Percentiles rank a stretch among this genome's conserved stretches.
phyloP scores from a whole-genome alignment of 2,329 filamentous ascomycete species.

The Triangularia setosa region DNA sequence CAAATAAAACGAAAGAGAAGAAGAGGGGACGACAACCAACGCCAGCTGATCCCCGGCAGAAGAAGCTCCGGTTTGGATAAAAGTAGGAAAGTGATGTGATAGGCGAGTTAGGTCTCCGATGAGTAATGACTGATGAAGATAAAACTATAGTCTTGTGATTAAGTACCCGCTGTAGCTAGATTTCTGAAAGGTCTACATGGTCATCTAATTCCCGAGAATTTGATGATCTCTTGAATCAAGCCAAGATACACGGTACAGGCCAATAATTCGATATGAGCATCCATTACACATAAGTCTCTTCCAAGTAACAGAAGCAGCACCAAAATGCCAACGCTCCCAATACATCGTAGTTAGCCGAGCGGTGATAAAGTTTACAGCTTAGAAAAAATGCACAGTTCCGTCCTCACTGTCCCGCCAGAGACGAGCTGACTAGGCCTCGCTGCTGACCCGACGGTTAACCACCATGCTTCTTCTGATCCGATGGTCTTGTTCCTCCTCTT shows the following conservation, averaged over 20 bases:
- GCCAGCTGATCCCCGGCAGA: slow-evolving; percentile 43
- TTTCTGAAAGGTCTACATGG: not conserved
- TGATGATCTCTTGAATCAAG: not conserved
- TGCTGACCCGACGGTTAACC: slow-evolving; percentile 28
- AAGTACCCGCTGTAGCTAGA: not conserved
- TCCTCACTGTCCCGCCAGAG: not conserved
- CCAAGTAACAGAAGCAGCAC: not conserved
- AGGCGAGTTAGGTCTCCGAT: not conserved
- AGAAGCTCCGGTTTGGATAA: slow-evolving; percentile 50
- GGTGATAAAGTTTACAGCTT: not conserved
- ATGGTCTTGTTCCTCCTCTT: slow-evolving; percentile 40
- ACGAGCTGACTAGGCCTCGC: slow-evolving; percentile 1
- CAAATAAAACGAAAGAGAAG: slow-evolving; percentile 37
- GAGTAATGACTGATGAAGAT: not conserved
- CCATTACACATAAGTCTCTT: not conserved
- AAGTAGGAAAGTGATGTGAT: not conserved
- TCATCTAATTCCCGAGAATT: not conserved
- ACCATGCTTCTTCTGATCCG: slow-evolving; percentile 37
- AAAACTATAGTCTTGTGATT: not conserved
- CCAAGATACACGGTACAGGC: not conserved
- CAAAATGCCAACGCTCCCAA: not conserved
- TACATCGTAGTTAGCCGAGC: not conserved
- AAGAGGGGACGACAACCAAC: slow-evolving; percentile 36
- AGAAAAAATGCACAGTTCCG: not conserved
- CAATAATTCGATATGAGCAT: not conserved